Evolutionary conservation across 2,329 filamentous ascomycete genomes (phyloP), one percentile per base, ranked within the genome.

Genomic region (Pseudogymnoascus sp.): DNA sequence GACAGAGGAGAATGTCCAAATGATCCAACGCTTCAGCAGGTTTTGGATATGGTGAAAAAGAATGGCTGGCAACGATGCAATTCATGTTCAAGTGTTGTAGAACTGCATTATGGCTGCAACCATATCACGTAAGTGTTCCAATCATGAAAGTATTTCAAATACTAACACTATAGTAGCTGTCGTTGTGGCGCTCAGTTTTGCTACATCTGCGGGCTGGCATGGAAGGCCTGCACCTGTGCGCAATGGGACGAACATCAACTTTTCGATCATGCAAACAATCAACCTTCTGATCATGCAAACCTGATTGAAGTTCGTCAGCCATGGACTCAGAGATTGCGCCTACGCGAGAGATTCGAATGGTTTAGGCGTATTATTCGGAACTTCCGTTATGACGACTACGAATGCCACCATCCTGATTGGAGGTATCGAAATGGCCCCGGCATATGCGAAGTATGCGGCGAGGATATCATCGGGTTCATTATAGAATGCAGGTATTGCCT

Each of bases 11-110:
- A 82, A 19, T 86, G 82, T 64, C 78, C 79, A 0, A 55, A 77
- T 0, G 81, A 85, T 58, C 63, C 66, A 0, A 68, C 68, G 0
- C 63, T 78, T 0, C 71, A 79, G 58, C 67, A 76, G 36, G 62
- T 82, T 0, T 66, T 83, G 0, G 62, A 69, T 0, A 55, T 79
- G 0, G 82, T 80, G 0, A 62, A 65, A 0, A 63, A 73, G 3
- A 70, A 80, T 3, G 75, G 76, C 0, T 86, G 83, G 83, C 78
- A 82, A 68, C 72, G 77, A 2, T 86, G 84, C 63, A 69, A 68
- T 3, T 62, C 65, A 0, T 86, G 84, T 65, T 66, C 65, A 2
- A 63, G 73, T 0, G 35, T 86, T 11, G 75, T 86, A 0, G 81
- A 84, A 69, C 70, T 83, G 0, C 30, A 68, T 0, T n/a, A 36